A percentile compares a stretch with the other conserved stretches of the same genome.
Conservation (phyloP, 2,329 filamentous ascomycete genomes). For the Pseudomassariella vexata region DNA sequence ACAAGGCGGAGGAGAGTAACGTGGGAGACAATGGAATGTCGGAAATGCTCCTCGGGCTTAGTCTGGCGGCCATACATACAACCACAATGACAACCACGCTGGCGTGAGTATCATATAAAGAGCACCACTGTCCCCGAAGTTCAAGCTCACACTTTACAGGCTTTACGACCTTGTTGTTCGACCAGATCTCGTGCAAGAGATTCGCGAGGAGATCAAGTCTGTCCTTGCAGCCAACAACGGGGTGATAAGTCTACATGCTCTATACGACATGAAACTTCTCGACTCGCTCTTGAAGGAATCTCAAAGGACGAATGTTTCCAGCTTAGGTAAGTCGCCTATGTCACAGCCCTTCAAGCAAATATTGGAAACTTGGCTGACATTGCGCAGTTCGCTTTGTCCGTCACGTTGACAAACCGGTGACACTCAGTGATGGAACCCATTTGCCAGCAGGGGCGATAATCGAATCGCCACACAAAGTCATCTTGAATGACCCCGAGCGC, state of each 20-base stretch:
- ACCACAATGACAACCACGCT: constrained; percentile 36
- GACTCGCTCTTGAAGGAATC: constrained; percentile 31
- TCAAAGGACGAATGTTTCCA: constrained; percentile 20
- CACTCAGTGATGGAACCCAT: constrained; percentile 17
- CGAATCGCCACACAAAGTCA: constrained; percentile 27
- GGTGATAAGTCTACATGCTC: constrained; percentile 22
- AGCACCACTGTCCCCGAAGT: no score
- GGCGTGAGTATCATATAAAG: constrained; percentile 20
- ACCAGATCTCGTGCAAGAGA: constrained; percentile 39
- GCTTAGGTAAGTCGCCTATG: constrained; percentile 24
- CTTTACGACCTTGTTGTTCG: constrained; percentile 44
- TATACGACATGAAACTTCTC: constrained; percentile 31
- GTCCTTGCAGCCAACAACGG: constrained; percentile 28
- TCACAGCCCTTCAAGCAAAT: neutral
- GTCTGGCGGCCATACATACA: constrained; percentile 44
- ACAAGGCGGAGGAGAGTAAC: constrained; percentile 24
- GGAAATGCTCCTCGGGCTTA: constrained; percentile 33
- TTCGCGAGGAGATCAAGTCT: constrained; percentile 42
- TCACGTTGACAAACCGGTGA: constrained; percentile 24
- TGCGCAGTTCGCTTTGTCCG: constrained; percentile 35
- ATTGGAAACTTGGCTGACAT: neutral
- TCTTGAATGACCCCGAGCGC: constrained; percentile 25
- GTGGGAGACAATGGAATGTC: constrained; percentile 26
- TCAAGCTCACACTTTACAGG: no score
- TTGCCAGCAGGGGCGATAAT: constrained; percentile 34